Base-by-base conservation (phyloP, 2,329 filamentous ascomycete genomes). In the Clonostachys sp. region DNA sequence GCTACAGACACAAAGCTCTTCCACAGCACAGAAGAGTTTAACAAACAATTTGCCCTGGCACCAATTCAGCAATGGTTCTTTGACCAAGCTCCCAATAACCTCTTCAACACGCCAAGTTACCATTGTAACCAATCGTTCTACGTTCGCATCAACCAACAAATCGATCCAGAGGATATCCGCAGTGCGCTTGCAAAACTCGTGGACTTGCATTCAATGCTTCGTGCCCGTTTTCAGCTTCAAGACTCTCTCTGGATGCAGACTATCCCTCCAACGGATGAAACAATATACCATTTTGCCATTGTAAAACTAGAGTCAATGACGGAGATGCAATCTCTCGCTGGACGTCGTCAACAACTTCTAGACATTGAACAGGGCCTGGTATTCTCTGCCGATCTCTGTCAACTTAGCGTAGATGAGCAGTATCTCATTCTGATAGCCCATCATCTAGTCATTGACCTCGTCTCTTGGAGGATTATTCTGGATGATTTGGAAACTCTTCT, bases 381-480 rank as follows among this genome's bases (percentile, higher is more conserved):
- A 13, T 40, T 59, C 12, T 47, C 50, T 10, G 55, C 45, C 16
- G 49, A 51, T n/a, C 30, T 55, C 18, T 55, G 52, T 34, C 41
- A 48, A 16, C 39, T 17, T 17, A 2, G 18, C n/a, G 39, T 33
- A 9, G 16, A 44, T 7, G 36, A 47, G 5, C 33, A 53, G 58
- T 51, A 56, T 3, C 36, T 71, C 5, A 67, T 68, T 24, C 46
- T 72, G 8, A 60, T 60, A 3, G 58, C 57, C 0, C 66, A 70
- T 35, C 67, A 71, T 45, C 50, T 71, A 0, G 59, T 68, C 5
- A 66, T 75, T 30, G 72, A 75, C 43, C 57, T 75, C 2, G 72
- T 75, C 1, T 72, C 71, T 0, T 76, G 73, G 73, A 59, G 70
- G 24, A 58, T 74, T 6, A 57, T 75, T 2, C 59, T 72, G 0